Base-by-base conservation (phyloP, 2,329 filamentous ascomycete genomes). In the Blastomyces emzantsi region DNA sequence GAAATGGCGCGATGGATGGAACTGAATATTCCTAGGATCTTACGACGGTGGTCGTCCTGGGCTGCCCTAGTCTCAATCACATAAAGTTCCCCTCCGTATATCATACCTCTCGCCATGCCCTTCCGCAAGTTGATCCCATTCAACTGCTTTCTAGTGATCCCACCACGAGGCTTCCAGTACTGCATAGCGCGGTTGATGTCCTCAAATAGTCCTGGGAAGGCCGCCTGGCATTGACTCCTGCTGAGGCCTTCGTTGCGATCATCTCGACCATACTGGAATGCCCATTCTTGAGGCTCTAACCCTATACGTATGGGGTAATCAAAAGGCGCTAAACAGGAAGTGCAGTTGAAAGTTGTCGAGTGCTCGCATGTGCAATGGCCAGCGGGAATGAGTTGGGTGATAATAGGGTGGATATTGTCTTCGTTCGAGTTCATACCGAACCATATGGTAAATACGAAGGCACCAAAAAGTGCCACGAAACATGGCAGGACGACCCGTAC, bases 1-100 rank as follows among this genome's bases (percentile, higher is more conserved):
- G 76, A 71, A 62, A 82, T 75, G 64, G 80, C 79, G 56, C 80
- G 79, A 65, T 82, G 75, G 36, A 82, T 76, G n/a, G 78, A 74
- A 64, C 80, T 77, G 47, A 82, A 71, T 4, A 76, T 77, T 2
- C 76, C 79, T 11, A 76, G 51, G 33, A 75, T 74, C 63, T 76
- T 76, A 1, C 72, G 72, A 13, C 74, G 72, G 57, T 76, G 75
- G 36, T 76, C 75, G 58, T 75, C 73, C n/a, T 71, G 71, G 6
- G 68, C 70, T 4, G 74, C 68, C 1, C 70, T 71, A 7, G 70
- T 67, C 0, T 69, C 67, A 3, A 75, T 65, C 19, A 75, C 70
- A 58, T 75, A 71, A 2, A 77, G 64, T 28, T 75, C 68, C 7
- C 74, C 74, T 19, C 68, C 63, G 11, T 69, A 64, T n/a, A 76